Conservation (phyloP, 768 basidiomycete species). For the Saitozyma podzolica region DNA sequence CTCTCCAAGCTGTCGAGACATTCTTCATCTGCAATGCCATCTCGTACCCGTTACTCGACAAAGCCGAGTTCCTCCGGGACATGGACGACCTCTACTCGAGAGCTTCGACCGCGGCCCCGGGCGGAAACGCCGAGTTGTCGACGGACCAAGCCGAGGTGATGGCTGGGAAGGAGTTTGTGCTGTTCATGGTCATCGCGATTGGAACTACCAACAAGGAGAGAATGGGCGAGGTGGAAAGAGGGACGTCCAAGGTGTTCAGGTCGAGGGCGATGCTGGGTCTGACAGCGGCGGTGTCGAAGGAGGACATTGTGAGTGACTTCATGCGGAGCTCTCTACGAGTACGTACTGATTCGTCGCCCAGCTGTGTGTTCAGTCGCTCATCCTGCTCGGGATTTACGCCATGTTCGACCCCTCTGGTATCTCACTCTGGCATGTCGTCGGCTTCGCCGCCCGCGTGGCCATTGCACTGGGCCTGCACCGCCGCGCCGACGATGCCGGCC, state of each 20-base stretch:
- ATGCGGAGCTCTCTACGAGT: not conserved
- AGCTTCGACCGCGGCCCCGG: not conserved
- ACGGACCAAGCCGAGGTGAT: not conserved
- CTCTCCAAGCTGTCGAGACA: slow-evolving; percentile 15
- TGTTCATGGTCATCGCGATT: slow-evolving; percentile 37
- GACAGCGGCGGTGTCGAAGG: slow-evolving; percentile 11
- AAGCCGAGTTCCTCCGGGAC: slow-evolving; percentile 20
- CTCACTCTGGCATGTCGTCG: slow-evolving; percentile 34
- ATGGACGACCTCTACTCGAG: slow-evolving; percentile 19
- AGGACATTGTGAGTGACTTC: slow-evolving; percentile 29
- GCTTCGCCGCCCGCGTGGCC: slow-evolving; percentile 28
- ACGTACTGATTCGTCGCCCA: not conserved
- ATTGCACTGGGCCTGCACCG: slow-evolving; percentile 31
- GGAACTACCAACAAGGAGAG: slow-evolving; percentile 27
- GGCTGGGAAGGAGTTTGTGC: slow-evolving; percentile 27
- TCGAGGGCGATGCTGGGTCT: slow-evolving; percentile 20
- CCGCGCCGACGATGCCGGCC: slow-evolving; percentile 11
- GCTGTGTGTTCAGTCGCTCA: slow-evolving; percentile 26
- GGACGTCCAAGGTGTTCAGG: slow-evolving; percentile 13
- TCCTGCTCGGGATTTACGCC: slow-evolving; percentile 31
- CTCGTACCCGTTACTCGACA: slow-evolving; percentile 33
- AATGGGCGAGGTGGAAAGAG: slow-evolving; percentile 18
- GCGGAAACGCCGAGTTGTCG: not conserved
- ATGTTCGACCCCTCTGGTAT: slow-evolving; percentile 27
- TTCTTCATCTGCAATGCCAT: slow-evolving; percentile 28